These are phyloP conservation scores for Pestalotiopsis sp. DNA, from an alignment of 2,329 filamentous ascomycete species.

Conservation along the genomic window DNA sequence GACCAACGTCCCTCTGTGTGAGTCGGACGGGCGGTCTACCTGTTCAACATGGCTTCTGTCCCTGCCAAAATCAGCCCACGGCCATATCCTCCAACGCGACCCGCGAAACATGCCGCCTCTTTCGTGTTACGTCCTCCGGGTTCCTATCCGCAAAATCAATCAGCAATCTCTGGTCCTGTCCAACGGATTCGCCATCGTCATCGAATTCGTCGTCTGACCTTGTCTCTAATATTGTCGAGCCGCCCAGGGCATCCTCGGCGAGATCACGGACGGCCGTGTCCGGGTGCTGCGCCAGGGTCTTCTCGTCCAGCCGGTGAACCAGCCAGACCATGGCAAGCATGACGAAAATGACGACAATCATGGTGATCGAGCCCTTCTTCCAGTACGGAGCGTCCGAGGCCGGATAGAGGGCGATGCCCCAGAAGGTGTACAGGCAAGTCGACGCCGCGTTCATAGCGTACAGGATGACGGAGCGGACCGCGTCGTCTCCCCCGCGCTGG, in stretches of 20 bases:
- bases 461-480: conserved; percentile 39
- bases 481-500: conserved; percentile 41
- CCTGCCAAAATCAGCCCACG: not conserved
- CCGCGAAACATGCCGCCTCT: not conserved
- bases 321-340: conserved; percentile 19
- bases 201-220: conserved; percentile 8
- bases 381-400: conserved; percentile 46
- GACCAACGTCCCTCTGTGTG: not conserved
- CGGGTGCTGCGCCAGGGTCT: conserved; percentile 12
- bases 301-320: conserved; percentile 16
- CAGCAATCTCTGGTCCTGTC: conserved; percentile 7
- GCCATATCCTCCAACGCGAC: not conserved
- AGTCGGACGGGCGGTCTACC: too few relatives aligned
- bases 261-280: conserved; percentile 3
- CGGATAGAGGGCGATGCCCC: conserved; percentile 45
- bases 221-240: not conserved
- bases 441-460: conserved; percentile 43
- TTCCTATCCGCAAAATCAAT: conserved; percentile 3
- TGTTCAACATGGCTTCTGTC: too few relatives aligned
- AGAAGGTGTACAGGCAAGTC: conserved; percentile 44
- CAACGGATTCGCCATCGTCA: not conserved
- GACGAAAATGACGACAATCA: conserved; percentile 24
- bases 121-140: conserved; percentile 4
- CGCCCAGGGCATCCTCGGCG: not conserved
- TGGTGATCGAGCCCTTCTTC: conserved; percentile 34